Evolutionary conservation across 2,329 filamentous ascomycete species (phyloP), one percentile per base, ranked within the genome.

Genomic region (Cladophialophora immunda): DNA sequence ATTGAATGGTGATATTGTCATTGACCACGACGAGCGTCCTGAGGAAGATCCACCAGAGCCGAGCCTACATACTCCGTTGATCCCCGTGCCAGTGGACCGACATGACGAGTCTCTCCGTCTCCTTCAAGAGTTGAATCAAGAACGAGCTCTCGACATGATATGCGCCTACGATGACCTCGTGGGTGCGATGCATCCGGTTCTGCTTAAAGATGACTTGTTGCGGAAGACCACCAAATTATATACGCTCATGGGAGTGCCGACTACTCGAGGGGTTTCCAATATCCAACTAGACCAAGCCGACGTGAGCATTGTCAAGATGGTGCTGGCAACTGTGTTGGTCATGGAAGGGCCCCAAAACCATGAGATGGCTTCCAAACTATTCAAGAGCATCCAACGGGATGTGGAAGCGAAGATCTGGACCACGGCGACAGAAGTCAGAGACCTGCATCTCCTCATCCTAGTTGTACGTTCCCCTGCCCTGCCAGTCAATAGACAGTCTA

Each of bases 1-100:
- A 54, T 30, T 54, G 52, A 54, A 54, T 54, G 52, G 52, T 54
- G 52, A 30, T 30, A 27, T 32, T 54, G 52, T 54, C 52, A 54
- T 54, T 27, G 52, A 54, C 52, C 52, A 54, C 19, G 52, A 54
- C 22, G 22, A 27, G 52, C 27, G 52, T 54, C 52, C 52, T 17
- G 52, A 54, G 52, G 52, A 54, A 0, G 52, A 54, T 54, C 52
- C 52, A 13, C 52, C 27, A 27, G 52, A 27, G 52, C 27, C 17
- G 52, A 54, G 52, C 52, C 29, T 30, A 29, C 52, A 32, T 5
- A n/a, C 52, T 54, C 52, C 52, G 7, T 27, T 30, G 25, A 54
- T 54, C 19, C 7, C 52, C 27, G 13, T n/a, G 13, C 19, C 52
- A 54, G 13, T 54, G 27, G 17, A 54, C 52, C 52, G 52, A 54